Percentiles rank a stretch among this genome's conserved stretches.
Evolutionary conservation across 2,329 filamentous ascomycete species (phyloP).

Genomic region (Hypomyces rosellus): DNA sequence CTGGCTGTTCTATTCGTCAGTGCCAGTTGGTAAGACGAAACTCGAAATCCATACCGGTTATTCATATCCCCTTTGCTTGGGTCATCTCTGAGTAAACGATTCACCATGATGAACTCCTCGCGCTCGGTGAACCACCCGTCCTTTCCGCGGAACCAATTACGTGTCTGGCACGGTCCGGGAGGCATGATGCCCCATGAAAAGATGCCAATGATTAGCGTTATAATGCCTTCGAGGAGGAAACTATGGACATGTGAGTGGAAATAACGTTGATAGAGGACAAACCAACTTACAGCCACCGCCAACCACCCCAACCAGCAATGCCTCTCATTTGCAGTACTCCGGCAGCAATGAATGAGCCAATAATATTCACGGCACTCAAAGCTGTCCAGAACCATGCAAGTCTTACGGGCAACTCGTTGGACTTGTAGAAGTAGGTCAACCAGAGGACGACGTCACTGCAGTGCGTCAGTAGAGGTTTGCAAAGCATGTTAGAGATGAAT

Average conservation of each 20-base stretch:
- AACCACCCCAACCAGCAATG: slow-evolving; percentile 27
- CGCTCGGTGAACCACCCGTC: slow-evolving; percentile 50
- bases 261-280: slow-evolving; percentile 25
- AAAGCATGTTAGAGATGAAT: not conserved
- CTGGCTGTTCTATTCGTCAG: slow-evolving; percentile 31
- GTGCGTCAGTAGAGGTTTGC: not conserved
- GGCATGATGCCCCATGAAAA: slow-evolving; percentile 41
- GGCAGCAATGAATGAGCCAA: slow-evolving; percentile 22
- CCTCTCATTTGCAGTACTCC: slow-evolving; percentile 24
- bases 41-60: slow-evolving; percentile 34
- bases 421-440: slow-evolving; percentile 28
- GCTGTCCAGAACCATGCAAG: slow-evolving; percentile 27
- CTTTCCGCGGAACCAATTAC: slow-evolving; percentile 49
- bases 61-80: slow-evolving; percentile 49
- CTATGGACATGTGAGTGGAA: slow-evolving; percentile 31
- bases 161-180: slow-evolving; percentile 42
- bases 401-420: slow-evolving; percentile 23
- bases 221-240: slow-evolving; percentile 34
- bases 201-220: slow-evolving; percentile 36
- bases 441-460: slow-evolving; percentile 25
- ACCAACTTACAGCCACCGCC: slow-evolving; percentile 20
- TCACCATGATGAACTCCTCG: slow-evolving; percentile 53
- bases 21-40: not conserved
- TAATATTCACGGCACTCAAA: slow-evolving; percentile 19
- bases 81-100: slow-evolving; percentile 49